Base-by-base conservation (phyloP, 1,284 basidiomycete species). In the Meira miltonrushii region DNA sequence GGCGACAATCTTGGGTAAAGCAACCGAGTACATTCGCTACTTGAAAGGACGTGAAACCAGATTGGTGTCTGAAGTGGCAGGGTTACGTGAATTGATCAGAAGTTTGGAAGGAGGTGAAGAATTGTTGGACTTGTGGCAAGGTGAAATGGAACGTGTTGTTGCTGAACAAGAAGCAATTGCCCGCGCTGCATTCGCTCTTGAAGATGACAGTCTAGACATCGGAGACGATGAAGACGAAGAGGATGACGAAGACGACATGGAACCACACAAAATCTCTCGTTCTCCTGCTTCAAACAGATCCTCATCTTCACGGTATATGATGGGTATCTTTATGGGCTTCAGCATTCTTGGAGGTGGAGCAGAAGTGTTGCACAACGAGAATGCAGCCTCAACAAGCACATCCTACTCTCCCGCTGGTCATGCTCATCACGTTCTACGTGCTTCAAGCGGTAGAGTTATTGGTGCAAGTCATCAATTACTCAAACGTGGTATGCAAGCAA, bases 1-100 rank as follows among this genome's bases (percentile, higher is more conserved):
- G 51, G 74, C 73, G 40, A 74, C 74, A 15, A 71, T 77, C 21
- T 65, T 77, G 13, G 67, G 66, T 46, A 77, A 75, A 48, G 75
- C 75, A 9, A 77, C 75, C 39, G 75, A 74, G 48, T 77, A 77
- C 60, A 77, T 77, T 60, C 69, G 67, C 56, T 72, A 72, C 40
- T 68, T 77, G 54, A 76, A 77, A 61, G 64, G 62, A 2, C 58
- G 75, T 6, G 75, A 77, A 57, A 52, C 69, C 40, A 62, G 68
- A 39, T 60, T 77, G 19, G 60, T 59, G 37, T 68, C 67, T 54
- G 69, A 76, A 52, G 71, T 74, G 4, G 60, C 61, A 8, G 74
- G 67, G 11, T 62, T 76, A 37, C 64, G 67, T 21, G 69, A 74
- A 55, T 63, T 76, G 13, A 62, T 76, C 25, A 65, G 64, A 61